Conservation (phyloP, 73 alveolate species). For the Tetrahymena malaccensis region DNA sequence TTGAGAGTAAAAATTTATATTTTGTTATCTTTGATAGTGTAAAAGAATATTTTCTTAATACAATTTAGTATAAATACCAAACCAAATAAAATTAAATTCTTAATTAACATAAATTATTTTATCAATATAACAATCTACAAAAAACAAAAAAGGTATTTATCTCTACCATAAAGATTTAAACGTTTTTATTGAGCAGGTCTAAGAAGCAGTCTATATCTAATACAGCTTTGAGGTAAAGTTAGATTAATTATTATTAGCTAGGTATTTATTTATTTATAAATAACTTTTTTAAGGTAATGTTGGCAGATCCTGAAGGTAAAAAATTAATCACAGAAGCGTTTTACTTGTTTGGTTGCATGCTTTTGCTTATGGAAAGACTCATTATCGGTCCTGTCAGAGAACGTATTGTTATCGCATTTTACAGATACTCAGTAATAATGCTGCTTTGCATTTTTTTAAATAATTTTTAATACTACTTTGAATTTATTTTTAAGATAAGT, state of each 20-base stretch:
- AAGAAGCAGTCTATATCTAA: constrained; percentile 47
- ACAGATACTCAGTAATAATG: constrained; percentile 59
- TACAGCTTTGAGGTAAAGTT: constrained; percentile 21
- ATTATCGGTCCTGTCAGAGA: constrained; percentile 92
- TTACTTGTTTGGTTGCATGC: constrained; percentile 89
- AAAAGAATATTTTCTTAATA: background rate
- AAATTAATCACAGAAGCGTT: constrained; percentile 81
- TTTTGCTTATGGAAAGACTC: constrained; percentile 83
- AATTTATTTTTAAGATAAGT: too few relatives aligned
- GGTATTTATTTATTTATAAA: constrained; percentile 41
- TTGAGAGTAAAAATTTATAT: constrained; percentile 52
- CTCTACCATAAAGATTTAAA: constrained; percentile 82
- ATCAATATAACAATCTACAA: background rate
- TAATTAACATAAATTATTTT: background rate
- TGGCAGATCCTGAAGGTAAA: constrained; percentile 78
- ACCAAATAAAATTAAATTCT: background rate
- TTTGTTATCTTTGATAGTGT: background rate
- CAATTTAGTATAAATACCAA: background rate
- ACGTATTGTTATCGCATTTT: constrained; percentile 81
- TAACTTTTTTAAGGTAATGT: constrained; percentile 64
- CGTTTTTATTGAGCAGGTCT: constrained; percentile 67
- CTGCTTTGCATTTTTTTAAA: too few relatives aligned
- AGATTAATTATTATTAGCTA: too few relatives aligned
- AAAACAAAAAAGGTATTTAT: constrained; percentile 14
- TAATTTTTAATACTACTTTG: too few relatives aligned